phyloP scores from a whole-genome alignment of 495 filamentous ascomycete genomes.

The Darksidea phi region DNA sequence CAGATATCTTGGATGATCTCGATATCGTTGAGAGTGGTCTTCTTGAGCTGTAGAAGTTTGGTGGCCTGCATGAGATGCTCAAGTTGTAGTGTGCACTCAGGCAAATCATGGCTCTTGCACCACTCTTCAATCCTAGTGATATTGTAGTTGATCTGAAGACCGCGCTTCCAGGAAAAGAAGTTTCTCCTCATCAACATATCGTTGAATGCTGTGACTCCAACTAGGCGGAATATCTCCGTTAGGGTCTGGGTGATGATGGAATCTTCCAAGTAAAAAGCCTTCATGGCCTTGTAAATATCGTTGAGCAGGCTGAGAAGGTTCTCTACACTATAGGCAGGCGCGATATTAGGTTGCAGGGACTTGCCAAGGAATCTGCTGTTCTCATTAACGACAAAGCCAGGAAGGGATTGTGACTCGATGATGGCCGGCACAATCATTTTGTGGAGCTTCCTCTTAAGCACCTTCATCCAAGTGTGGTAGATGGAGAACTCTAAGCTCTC shows the following conservation, averaged over 20 bases:
- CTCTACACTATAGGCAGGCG: conserved; percentile 97
- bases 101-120: conserved; percentile 99
- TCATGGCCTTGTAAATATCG: conserved; percentile 97
- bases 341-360: conserved; percentile 79
- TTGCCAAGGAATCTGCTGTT: conserved; percentile 97
- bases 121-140: conserved; percentile 99
- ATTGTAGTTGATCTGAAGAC: conserved; percentile 99
- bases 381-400: conserved; percentile 97
- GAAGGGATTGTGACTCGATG: conserved; percentile 97
- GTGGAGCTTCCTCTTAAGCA: conserved; percentile 95
- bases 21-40: conserved; percentile 97
- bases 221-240: conserved; percentile 87
- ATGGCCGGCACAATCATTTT: conserved; percentile 99
- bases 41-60: conserved; percentile 97
- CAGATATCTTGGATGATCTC: conserved; percentile 99
- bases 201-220: conserved; percentile 98
- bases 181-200: conserved; percentile 96
- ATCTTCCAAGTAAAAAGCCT: conserved; percentile 94
- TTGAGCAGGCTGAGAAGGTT: conserved; percentile 95
- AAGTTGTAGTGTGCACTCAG: conserved; percentile 92
- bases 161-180: conserved; percentile 99
- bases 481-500: conserved; percentile 99
- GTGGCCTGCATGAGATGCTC: conserved; percentile 99
- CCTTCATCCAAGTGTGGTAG: conserved; percentile 99
- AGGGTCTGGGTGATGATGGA: conserved; percentile 92